phyloP scores from a whole-genome alignment of 176 grass and related monocot genomes.

The Eremochloa ophiuroides region DNA sequence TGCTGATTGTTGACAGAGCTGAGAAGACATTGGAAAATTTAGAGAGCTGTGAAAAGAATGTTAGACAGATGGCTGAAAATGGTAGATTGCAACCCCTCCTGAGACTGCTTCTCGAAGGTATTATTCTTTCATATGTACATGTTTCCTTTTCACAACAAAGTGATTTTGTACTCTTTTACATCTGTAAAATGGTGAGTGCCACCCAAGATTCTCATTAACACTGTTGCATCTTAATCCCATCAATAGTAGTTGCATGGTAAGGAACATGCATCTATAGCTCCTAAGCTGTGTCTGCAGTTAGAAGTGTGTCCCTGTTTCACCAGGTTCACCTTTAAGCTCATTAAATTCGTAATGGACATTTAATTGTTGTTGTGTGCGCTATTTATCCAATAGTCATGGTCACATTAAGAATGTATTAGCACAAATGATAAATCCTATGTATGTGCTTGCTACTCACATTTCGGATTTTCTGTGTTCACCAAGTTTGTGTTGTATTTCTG shows the following conservation, averaged over 20 bases:
- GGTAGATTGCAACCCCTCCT: slow-evolving; percentile 86
- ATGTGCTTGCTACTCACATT: not conserved
- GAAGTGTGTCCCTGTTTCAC: not conserved
- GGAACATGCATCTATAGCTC: not conserved
- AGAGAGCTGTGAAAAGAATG: slow-evolving; percentile 90
- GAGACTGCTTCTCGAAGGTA: slow-evolving; percentile 91
- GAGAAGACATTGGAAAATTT: slow-evolving; percentile 81
- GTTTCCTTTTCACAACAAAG: not conserved
- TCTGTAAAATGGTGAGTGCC: not conserved
- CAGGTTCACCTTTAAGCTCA: not conserved
- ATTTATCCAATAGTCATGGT: not conserved
- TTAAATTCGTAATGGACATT: not conserved
- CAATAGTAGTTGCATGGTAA: not conserved
- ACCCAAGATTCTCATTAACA: not conserved
- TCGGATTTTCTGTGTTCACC: not conserved
- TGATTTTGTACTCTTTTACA: slow-evolving; percentile 7
- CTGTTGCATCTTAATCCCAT: not conserved
- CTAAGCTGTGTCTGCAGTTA: not conserved
- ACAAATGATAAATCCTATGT: slow-evolving; percentile 4
- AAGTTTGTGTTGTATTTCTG: not conserved
- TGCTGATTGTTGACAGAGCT: slow-evolving; percentile 60
- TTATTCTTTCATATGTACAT: not conserved
- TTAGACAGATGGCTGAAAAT: slow-evolving; percentile 97
- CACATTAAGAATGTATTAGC: not conserved
- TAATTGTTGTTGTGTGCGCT: not conserved